A percentile compares a stretch with the other conserved stretches of the same genome.
These are phyloP conservation scores for Phytophthora foliorum DNA, from an alignment of 352 stramenopile species.

Conservation along the genomic window DNA sequence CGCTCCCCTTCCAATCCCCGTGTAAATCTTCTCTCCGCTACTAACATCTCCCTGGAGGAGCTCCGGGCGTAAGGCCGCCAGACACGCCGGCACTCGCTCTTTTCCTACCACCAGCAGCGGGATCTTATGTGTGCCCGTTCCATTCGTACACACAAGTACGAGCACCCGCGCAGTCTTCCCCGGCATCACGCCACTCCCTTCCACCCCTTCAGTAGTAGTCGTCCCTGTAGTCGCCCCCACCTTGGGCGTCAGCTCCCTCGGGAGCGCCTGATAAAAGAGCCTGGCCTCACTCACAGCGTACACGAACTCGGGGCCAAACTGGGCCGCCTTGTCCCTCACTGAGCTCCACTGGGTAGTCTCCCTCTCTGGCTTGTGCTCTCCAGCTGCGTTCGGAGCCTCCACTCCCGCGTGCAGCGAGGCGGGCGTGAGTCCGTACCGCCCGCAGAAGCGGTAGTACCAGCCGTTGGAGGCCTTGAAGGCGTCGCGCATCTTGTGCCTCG, in stretches of 20 bases:
- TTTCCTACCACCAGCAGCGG: slow-evolving; percentile 62
- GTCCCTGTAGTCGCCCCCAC: not conserved
- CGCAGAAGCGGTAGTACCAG: slow-evolving; percentile 85
- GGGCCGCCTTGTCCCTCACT: slow-evolving; percentile 36
- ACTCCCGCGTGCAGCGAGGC: slow-evolving; percentile 37
- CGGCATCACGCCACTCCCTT: slow-evolving; percentile 1
- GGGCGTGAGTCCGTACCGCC: slow-evolving; percentile 65
- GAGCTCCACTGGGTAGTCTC: slow-evolving; percentile 31
- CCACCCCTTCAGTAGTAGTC: not conserved
- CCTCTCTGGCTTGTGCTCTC: slow-evolving; percentile 1
- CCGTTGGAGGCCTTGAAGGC: slow-evolving; percentile 75
- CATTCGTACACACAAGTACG: slow-evolving; percentile 62
- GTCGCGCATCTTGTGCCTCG: slow-evolving; percentile 51
- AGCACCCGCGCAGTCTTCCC: slow-evolving; percentile 49
- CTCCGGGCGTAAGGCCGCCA: slow-evolving; percentile 21
- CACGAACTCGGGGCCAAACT: slow-evolving; percentile 53
- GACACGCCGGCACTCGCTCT: slow-evolving; percentile 39
- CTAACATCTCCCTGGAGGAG: slow-evolving; percentile 10
- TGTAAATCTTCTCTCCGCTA: slow-evolving; percentile 3
- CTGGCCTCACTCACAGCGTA: slow-evolving; percentile 62
- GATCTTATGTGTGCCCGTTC: slow-evolving; percentile 66
- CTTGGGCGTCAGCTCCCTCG: slow-evolving; percentile 16
- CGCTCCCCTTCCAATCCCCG: slow-evolving; percentile 15
- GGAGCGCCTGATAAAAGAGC: slow-evolving; percentile 65
- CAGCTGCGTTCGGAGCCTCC: no score